Evolutionary conservation across 2,329 filamentous ascomycete genomes (phyloP), one percentile per base, ranked within the genome.

Genomic region (Hirsutella rhossiliensis): DNA sequence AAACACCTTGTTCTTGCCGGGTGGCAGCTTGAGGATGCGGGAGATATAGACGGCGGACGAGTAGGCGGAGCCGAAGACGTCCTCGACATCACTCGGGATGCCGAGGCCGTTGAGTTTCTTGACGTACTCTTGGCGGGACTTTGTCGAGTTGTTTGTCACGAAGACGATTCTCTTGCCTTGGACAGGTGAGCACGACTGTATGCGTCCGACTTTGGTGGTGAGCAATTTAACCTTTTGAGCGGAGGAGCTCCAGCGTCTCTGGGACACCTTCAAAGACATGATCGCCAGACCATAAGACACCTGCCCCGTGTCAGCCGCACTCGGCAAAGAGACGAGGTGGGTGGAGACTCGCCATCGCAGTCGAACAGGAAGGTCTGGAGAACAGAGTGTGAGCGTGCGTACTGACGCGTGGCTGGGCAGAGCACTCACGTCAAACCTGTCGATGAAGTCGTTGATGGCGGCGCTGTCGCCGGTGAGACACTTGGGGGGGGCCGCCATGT

Each of bases 121-220:
- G 62, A 84, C 82, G 66, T 98, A 98, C 61, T 96, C 88, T 41
- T 76, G 71, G 45, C 92, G 84, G 11, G 90, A 95, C 63, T 98
- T 98, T 45, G 92, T 97, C 58, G 88, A 96, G 70, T 98, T 98
- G 69, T 98, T 98, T 36, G 92, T 98, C 43, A 98, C 92, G 60
- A 98, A 98, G 44, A 98, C 81, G 30, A 92, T 76, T 60, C 83
- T 83, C 65, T 98, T 98, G 59, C 87, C 89, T 92, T 43, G 27
- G 13, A 15, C 42, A 20, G 37, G 39, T 45, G 45, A 45, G 19
- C 40, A 15, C 20, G 36, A 11, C 11, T 15, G n/a, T 15, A 5
- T 29, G 15, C 19, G n/a, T 5, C 23, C 1, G 17, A n/a, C 19
- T 4, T 38, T 4, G 17, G 29, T 11, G 17, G 9, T n/a, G 23